Conservation (phyloP, 108 stramenopile species). For the Discostella stelligeroides region DNA sequence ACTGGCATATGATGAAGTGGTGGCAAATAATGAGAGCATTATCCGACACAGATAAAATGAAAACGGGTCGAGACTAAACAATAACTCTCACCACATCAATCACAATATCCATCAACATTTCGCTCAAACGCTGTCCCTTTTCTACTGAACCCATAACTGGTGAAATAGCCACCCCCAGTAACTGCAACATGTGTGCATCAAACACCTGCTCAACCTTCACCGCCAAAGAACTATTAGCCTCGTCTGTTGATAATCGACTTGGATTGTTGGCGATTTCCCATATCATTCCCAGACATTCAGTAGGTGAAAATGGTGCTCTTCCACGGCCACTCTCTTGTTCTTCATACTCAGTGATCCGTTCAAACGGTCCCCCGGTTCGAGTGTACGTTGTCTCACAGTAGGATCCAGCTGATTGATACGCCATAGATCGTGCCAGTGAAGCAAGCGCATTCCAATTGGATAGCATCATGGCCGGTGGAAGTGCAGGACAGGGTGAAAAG, state of each 20-base stretch:
- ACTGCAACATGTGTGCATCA: slow-evolving; percentile 46
- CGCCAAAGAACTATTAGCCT: not conserved
- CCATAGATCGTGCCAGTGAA: slow-evolving; percentile 34
- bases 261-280: slow-evolving; percentile 25
- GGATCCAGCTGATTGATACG: slow-evolving; percentile 37
- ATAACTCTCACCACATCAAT: slow-evolving; percentile 41
- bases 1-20: slow-evolving; percentile 8
- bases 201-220: slow-evolving; percentile 36
- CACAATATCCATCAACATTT: slow-evolving; percentile 43
- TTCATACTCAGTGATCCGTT: slow-evolving; percentile 7
- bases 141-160: slow-evolving; percentile 16
- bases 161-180: slow-evolving; percentile 44
- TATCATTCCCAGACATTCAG: slow-evolving; percentile 26
- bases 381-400: slow-evolving; percentile 35
- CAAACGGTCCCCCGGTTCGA: slow-evolving; percentile 35
- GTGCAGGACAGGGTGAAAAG: slow-evolving; percentile 34
- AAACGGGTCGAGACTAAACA: too few relatives aligned
- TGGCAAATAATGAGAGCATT: too few relatives aligned
- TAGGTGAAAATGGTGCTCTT: slow-evolving; percentile 17
- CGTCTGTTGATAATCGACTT: not conserved
- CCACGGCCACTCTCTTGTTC: not conserved
- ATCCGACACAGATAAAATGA: too few relatives aligned
- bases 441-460: slow-evolving; percentile 30
- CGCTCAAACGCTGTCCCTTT: slow-evolving; percentile 10
- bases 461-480: slow-evolving; percentile 14